Evolutionary conservation across 345 rosid genomes (phyloP), one percentile per base, ranked within the genome.

Genomic region (Melaleuca alternifolia): DNA sequence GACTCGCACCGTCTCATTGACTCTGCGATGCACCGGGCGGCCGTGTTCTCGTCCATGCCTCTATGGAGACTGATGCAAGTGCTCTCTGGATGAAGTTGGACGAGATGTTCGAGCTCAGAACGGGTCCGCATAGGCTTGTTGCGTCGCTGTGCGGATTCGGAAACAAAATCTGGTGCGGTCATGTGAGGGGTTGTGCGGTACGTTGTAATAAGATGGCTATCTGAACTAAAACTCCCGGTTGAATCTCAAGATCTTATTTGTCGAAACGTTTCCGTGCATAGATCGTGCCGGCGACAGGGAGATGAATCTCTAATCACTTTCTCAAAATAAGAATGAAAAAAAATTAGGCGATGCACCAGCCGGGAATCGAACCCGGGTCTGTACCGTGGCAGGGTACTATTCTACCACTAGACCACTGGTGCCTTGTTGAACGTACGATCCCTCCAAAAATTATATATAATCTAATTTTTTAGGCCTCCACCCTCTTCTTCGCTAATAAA

Each of bases 321-420:
- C 41, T 4, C 2, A 41, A 41, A 41, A 41, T 41, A 41, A 41
- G 4, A 41, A 41, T 41, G 41, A 41, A 41, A 41, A 41, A 41
- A 41, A 41, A 2, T 41, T 41, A 1, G 10, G 1, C 14, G 1
- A 30, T 83, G 94, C 94, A 91, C 94, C 93, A 92, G 93, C 90
- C 91, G 92, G 92, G 90, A 87, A 89, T 93, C 93, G 94, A 95
- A 93, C 96, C 93, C 92, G 93, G 96, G 95, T 92, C 94, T 90
- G 92, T 92, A 94, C 95, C 91, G 92, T 92, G 92, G 93, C 92
- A 94, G 91, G 92, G 92, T 95, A 92, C 94, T 95, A 94, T 95
- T 94, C 95, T 95, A 95, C 94, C 94, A 92, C 94, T 92, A 94
- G 95, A 93, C 96, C 94, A 93, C 94, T 92, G 97, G 96, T 92